Evolutionary conservation across 306 rosid species (phyloP), one percentile per base, ranked within the genome.

Genomic region (Lupinus albus): DNA sequence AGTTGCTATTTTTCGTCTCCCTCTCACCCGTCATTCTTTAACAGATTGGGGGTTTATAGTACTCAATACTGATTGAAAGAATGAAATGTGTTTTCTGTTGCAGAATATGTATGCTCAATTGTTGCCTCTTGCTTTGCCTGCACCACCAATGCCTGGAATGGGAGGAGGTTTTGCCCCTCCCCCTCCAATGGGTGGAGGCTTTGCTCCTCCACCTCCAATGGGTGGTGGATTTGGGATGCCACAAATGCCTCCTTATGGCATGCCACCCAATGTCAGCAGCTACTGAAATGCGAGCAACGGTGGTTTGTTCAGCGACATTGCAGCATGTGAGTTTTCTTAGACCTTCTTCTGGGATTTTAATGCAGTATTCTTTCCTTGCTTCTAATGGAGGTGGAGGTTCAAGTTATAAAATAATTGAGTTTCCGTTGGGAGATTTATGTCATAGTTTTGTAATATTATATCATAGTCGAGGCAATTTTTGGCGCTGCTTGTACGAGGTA

Each of bases 161-260:
- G 45, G 45, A 39, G 45, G 45, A 25, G 30, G 30, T 4, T 25
- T 2, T 25, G 30, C 30, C 4, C 30, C 30, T 25, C 30, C 30
- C 30, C 30, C 30, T 25, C 30, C 30, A 25, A 39, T 39, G 94
- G 96, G 88, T 53, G 89, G 90, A 7, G 89, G 87, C 64, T 90
- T 42, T 75, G 93, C 76, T 30, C 84, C 88, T 76, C 81, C 95
- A 2, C 96, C 96, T 8, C 84, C 81, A 41, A 89, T 88, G 97
- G 95, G 95, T 11, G 95, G 95, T n/a, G 98, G 98, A 74, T 21
- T 89, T 80, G 97, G 97, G 56, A 91, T 89, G 98, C 98, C 96
- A 6, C 96, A 96, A 12, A 85, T 92, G 98, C 98, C 98, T 52
- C 96, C 97, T 32, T 93, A 53, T 67, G 98, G 98, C 70, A 93